Percentiles rank a stretch among this genome's conserved stretches.
Evolutionary conservation across 129 eudicot species (phyloP).

Genomic region (Lonicera japonica): DNA sequence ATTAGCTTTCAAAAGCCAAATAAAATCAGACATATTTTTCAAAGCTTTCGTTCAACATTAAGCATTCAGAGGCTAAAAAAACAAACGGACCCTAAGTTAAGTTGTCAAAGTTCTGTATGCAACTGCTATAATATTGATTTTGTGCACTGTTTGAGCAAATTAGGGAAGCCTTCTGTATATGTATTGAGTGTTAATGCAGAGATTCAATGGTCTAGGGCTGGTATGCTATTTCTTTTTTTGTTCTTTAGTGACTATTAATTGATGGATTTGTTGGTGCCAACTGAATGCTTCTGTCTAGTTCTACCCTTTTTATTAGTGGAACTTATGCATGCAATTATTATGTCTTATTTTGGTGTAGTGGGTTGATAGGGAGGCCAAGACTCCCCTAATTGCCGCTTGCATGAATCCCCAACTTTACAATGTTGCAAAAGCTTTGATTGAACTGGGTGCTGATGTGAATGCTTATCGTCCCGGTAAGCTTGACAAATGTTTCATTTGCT

Average conservation of each 20-base stretch:
- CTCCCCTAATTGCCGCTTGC: constrained; percentile 76
- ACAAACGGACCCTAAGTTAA: too few species aligned
- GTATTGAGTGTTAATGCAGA: background rate
- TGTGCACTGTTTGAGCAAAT: background rate
- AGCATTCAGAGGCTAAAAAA: too few species aligned
- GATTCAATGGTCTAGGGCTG: background rate
- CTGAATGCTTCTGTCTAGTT: background rate
- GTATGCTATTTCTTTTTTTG: background rate
- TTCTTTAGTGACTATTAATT: background rate
- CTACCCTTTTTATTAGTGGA: background rate
- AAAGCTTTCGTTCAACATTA: too few species aligned
- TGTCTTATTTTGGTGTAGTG: constrained; percentile 37
- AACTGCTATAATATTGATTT: background rate
- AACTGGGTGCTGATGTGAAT: constrained; percentile 87
- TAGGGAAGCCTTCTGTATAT: background rate
- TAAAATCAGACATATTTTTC: too few species aligned
- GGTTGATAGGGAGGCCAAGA: constrained; percentile 78
- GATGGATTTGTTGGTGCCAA: background rate
- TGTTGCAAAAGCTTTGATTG: constrained; percentile 77
- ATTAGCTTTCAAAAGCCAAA: too few species aligned
- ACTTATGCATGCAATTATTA: background rate
- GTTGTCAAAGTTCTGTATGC: too few species aligned
- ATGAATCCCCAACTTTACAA: constrained; percentile 52
- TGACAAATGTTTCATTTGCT: background rate
- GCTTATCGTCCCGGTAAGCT: constrained; percentile 72